Evolutionary conservation across 768 basidiomycete genomes (phyloP), one percentile per base, ranked within the genome.

Genomic region (Holtermanniella nyarrowii): DNA sequence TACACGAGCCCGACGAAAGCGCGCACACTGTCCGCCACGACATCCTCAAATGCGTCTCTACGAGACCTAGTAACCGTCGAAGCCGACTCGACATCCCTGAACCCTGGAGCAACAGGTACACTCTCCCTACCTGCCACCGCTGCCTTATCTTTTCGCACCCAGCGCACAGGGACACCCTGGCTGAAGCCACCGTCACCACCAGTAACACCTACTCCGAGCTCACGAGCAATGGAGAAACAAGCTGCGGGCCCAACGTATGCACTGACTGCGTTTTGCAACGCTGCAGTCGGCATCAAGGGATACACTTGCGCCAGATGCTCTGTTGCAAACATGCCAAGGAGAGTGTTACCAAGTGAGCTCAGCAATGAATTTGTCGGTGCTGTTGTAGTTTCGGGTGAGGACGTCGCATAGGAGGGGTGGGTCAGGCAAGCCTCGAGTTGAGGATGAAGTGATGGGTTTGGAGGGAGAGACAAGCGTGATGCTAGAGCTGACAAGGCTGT

Each of bases 231-330:
- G 58, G 77, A 81, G 39, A 86, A 82, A 63, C 87, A 88, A 4
- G 85, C 83, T 58, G 80, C 74, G 14, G 87, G 83, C 13, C 93
- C 93, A 26, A 90, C 91, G 70, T 88, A 86, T 49, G 89, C 87
- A 40, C 86, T 89, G 52, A 93, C 81, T 13, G 87, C 89, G 4
- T 87, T 85, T 73, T 95, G 91, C 60, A 88, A 74, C 21, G 89
- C 89, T 49, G 87, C 82, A 20, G 88, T 89, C 1, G 93, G 93
- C 23, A 97, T 78, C 65, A 91, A 83, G 0, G 93, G 93, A 70
- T 85, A 96, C 42, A 80, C 77, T 12, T 82, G 76, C 50, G 85
- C 78, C 39, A 95, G 74, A 66, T 84, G 81, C 73, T 97, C 91
- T 2, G 86, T 73, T 7, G 88, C 85, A 68, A 95, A 90, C 25